A percentile compares a stretch with the other conserved stretches of the same genome.
Evolutionary conservation across 805 yeast genomes (phyloP).

Genomic region (Schwanniomyces polymorphus): DNA sequence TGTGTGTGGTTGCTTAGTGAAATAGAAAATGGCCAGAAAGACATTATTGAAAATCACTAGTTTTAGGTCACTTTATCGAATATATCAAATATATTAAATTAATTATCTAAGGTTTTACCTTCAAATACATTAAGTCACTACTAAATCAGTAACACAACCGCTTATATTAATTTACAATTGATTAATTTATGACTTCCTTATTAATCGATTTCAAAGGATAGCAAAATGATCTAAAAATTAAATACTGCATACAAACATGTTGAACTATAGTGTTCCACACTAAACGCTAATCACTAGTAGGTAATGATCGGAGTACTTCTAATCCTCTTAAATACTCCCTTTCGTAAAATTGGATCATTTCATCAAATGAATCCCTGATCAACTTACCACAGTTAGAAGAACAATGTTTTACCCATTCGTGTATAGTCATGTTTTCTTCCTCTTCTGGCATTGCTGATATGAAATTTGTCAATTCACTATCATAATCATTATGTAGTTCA

Average conservation of each 20-base stretch:
- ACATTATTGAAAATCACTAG: slow-evolving; percentile 25
- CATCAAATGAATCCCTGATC: slow-evolving; percentile 45
- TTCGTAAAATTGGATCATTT: slow-evolving; percentile 48
- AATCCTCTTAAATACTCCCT: slow-evolving; percentile 54
- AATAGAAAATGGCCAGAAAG: slow-evolving; percentile 47
- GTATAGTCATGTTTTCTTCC: slow-evolving; percentile 68
- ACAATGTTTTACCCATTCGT: slow-evolving; percentile 62
- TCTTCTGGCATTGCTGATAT: slow-evolving; percentile 68
- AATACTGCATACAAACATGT: not conserved
- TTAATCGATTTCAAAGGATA: not conserved
- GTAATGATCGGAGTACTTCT: slow-evolving; percentile 34
- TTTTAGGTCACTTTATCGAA: not conserved
- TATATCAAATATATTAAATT: not conserved
- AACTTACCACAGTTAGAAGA: slow-evolving; percentile 55
- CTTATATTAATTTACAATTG: not conserved
- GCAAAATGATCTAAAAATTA: not conserved
- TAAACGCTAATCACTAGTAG: slow-evolving; percentile 15
- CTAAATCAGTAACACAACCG: not conserved
- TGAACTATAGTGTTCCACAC: too few species aligned
- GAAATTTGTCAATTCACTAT: slow-evolving; percentile 64
- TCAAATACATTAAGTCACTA: not conserved
- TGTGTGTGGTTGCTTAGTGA: slow-evolving; percentile 34
- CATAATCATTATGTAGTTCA: slow-evolving; percentile 58
- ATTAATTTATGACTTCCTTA: not conserved
- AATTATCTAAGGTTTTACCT: not conserved